phyloP scores from a whole-genome alignment of 768 basidiomycete genomes.

The Boletales sp. region DNA sequence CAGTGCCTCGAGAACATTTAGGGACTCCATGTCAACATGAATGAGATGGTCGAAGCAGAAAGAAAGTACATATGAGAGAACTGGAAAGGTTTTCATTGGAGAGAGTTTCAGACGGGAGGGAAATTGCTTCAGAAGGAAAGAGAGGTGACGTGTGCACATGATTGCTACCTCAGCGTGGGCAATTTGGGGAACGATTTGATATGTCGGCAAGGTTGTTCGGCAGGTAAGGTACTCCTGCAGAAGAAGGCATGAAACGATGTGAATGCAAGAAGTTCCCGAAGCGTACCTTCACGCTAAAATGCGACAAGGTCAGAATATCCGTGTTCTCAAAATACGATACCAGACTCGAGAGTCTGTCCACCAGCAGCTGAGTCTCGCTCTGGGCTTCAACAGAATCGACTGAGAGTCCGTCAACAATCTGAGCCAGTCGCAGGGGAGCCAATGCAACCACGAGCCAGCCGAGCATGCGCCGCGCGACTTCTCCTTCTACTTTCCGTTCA shows the following conservation, averaged over 20 bases:
- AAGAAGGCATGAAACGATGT: background rate
- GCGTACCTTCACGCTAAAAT: conserved; percentile 12
- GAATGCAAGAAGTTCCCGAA: background rate
- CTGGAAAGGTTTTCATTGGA: no score
- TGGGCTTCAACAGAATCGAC: background rate
- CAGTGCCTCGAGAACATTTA: background rate
- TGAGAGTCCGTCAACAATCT: background rate
- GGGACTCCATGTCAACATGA: background rate
- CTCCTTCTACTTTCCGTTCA: background rate
- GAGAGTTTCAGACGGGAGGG: no score
- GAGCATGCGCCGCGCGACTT: background rate
- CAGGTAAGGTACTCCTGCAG: conserved; percentile 4
- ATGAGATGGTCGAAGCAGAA: background rate
- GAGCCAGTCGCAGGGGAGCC: background rate
- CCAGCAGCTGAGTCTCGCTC: background rate
- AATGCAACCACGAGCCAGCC: background rate
- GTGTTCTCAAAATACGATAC: conserved; percentile 2
- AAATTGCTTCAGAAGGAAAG: background rate
- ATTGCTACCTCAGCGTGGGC: background rate
- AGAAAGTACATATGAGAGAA: background rate
- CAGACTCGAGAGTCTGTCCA: background rate
- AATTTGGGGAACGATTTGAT: background rate
- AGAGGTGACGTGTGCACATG: background rate
- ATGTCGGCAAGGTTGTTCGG: background rate
- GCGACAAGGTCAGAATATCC: background rate